phyloP scores from a whole-genome alignment of 2,329 filamentous ascomycete species.

The Mycogone perniciosa region DNA sequence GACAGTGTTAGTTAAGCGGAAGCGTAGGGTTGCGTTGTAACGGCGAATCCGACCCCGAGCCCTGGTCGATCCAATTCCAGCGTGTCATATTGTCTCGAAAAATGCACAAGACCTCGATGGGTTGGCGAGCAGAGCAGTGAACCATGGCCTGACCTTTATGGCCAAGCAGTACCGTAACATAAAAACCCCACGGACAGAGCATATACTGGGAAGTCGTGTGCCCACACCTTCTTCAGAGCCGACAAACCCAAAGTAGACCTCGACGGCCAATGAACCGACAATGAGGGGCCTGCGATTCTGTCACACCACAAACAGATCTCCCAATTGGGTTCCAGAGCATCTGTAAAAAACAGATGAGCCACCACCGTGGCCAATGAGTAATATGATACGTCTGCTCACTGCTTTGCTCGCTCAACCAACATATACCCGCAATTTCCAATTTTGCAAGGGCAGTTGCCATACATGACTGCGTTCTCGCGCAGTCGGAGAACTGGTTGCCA shows the following conservation, averaged over 20 bases:
- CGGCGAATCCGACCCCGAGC: constrained; percentile 26
- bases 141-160: constrained; percentile 10
- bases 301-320: not conserved
- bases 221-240: not conserved
- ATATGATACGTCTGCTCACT: constrained; percentile 37
- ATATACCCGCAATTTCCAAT: constrained; percentile 8
- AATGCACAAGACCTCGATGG: constrained; percentile 6
- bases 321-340: not conserved
- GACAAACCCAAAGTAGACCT: not conserved
- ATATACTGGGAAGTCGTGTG: not conserved
- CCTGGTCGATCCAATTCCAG: constrained; percentile 25
- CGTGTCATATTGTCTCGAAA: constrained; percentile 12
- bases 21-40: constrained; percentile 21
- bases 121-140: constrained; percentile 28
- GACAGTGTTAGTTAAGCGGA: constrained; percentile 59
- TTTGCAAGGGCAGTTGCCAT: constrained; percentile 7
- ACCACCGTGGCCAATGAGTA: not conserved
- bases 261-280: not conserved
- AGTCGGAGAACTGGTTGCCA: constrained; percentile 13
- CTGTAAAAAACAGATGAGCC: not conserved
- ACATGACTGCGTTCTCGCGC: constrained; percentile 6
- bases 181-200: not conserved
- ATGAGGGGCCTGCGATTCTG: not conserved
- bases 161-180: not conserved
- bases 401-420: constrained; percentile 41